A percentile compares a stretch with the other conserved stretches of the same genome.
phyloP scores from a whole-genome alignment of 306 rosid species.

The Luffa aegyptiaca region DNA sequence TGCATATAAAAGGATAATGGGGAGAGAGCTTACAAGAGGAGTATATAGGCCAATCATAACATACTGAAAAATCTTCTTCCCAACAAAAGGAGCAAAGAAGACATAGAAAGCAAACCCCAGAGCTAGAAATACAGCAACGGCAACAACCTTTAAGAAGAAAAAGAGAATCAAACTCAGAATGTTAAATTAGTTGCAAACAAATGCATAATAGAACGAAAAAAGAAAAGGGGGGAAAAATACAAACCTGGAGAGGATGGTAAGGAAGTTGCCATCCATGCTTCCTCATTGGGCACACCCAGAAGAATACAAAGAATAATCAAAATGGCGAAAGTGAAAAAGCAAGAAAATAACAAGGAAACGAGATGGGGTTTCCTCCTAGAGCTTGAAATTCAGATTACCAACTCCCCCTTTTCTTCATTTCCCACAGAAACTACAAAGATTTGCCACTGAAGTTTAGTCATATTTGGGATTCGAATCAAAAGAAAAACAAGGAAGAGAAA shows the following conservation, averaged over 20 bases:
- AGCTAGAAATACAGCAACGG: conserved; percentile 91
- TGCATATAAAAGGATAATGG: conserved; percentile 7
- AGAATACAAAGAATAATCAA: conserved; percentile 3
- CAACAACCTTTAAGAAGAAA: conserved; percentile 64
- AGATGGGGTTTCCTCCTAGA: conserved; percentile 11
- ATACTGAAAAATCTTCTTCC: conserved; percentile 73
- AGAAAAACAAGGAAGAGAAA: conserved; percentile 8
- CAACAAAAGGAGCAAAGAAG: conserved; percentile 94
- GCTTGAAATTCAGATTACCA: background rate
- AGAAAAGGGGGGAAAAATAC: background rate
- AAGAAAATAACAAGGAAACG: conserved; percentile 13
- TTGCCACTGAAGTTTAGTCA: conserved; percentile 17
- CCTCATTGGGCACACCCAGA: conserved; percentile 54
- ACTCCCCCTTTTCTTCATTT: conserved; percentile 26
- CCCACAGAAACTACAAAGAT: conserved; percentile 27
- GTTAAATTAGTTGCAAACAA: background rate
- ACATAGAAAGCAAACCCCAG: conserved; percentile 96
- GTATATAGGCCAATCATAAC: conserved; percentile 81
- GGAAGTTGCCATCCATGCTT: conserved; percentile 98
- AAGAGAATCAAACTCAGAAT: background rate
- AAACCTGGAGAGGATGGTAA: conserved; percentile 93
- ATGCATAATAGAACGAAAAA: background rate
- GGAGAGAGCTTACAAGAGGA: conserved; percentile 54
- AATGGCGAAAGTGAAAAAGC: conserved; percentile 11
- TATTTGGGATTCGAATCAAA: conserved; percentile 12